Evolutionary conservation across 2,329 filamentous ascomycete genomes (phyloP), one percentile per base, ranked within the genome.

Genomic region (Colletotrichum camelliae): DNA sequence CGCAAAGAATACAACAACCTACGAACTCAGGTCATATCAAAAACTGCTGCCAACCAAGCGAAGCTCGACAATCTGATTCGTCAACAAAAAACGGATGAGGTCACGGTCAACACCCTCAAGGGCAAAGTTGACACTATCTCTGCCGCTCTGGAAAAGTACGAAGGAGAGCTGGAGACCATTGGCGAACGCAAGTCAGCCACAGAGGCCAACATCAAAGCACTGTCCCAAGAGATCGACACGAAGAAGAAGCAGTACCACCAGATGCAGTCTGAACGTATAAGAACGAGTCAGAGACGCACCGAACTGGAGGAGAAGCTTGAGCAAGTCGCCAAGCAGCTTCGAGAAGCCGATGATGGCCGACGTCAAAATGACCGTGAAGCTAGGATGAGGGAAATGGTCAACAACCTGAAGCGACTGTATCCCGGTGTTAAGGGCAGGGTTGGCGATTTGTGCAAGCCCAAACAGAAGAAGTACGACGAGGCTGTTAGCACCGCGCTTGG

Each of bases 381-480:
- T 31, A 90, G 93, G 75, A 92, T 94, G 81, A 95, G 95, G 80
- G 96, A 98, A 82, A 94, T 95, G 81, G 93, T 98, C 39, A 92
- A 93, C 13, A 93, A 95, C 37, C 89, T 99, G 80, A 98, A 98
- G 84, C 94, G 96, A 68, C 94, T 98, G 77, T 98, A 96, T 80
- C 95, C 96, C 2, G 96, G 96, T 62, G 96, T 99, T 60, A 95
- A 95, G 79, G 97, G 97, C 24, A 93, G 96, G 61, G 92, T 98
- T 61, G 95, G 95, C 77, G 95, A 98, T 78, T 91, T 99, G 57
- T 98, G 97, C 87, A 96, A 95, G 79, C 96, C 97, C 2, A 98
- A 98, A 85, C 95, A 98, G 86, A 98, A 98, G 86, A 98, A 98
- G 84, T 99, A 93, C 81, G 95, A 97, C 78, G 95, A 97, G 79